Evolutionary conservation across 768 basidiomycete species (phyloP).

Genomic region (Termitomyces sp.): DNA sequence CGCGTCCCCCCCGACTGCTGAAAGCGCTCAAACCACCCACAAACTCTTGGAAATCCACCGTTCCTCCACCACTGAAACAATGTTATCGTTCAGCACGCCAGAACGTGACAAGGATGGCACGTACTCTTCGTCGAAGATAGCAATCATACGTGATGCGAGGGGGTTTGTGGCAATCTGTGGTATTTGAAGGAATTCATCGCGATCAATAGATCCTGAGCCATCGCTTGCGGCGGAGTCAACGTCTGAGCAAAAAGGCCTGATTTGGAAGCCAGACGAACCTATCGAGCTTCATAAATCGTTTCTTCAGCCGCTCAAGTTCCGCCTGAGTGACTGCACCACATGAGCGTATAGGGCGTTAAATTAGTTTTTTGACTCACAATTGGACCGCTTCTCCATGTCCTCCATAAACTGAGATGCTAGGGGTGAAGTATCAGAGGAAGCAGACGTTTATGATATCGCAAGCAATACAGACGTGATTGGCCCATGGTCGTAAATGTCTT

Average conservation of each 20-base stretch:
- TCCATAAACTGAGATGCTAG: slow-evolving; percentile 92
- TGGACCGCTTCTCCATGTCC: slow-evolving; percentile 96
- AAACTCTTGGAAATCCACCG: slow-evolving; percentile 99
- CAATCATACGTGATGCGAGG: slow-evolving; percentile 94
- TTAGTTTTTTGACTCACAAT: slow-evolving; percentile 61
- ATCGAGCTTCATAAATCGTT: slow-evolving; percentile 99
- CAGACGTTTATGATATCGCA: neutral
- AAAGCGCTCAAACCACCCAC: slow-evolving; percentile 97
- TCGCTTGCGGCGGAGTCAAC: slow-evolving; percentile 47
- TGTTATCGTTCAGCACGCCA: slow-evolving; percentile 1
- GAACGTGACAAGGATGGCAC: slow-evolving; percentile 26
- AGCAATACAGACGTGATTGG: slow-evolving; percentile 65
- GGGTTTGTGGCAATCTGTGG: slow-evolving; percentile 99
- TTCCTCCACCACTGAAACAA: slow-evolving; percentile 81
- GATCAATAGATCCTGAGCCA: slow-evolving; percentile 96
- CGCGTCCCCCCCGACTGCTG: slow-evolving; percentile 91
- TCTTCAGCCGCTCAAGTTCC: slow-evolving; percentile 94
- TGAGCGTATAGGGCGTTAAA: neutral
- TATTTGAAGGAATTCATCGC: slow-evolving; percentile 98
- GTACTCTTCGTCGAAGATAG: slow-evolving; percentile 99
- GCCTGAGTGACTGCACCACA: slow-evolving; percentile 68
- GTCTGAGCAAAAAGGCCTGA: neutral
- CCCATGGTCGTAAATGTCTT: slow-evolving; percentile 40
- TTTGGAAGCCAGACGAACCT: slow-evolving; percentile 39
- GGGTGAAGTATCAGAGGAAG: slow-evolving; percentile 6